Conservation (phyloP, 1,139 yeast genomes). For the Debaryomycetaceae sp. region DNA sequence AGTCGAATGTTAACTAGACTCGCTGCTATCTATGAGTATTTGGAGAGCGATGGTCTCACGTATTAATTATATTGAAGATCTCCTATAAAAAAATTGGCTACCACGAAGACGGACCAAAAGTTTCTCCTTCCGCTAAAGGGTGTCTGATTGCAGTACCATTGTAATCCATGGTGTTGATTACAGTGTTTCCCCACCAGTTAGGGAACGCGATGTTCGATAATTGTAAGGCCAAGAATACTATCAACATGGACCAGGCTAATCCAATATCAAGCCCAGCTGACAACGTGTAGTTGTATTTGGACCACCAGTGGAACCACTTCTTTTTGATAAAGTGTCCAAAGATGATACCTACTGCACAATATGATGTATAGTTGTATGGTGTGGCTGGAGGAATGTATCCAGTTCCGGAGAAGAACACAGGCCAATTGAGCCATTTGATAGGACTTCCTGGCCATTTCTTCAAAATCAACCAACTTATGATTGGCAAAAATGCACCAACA, state of each 20-base stretch:
- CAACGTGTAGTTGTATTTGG: conserved; percentile 38
- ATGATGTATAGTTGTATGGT: conserved; percentile 39
- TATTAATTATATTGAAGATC: too few species aligned
- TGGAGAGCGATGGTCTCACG: too few species aligned
- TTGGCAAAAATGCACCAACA: conserved; percentile 34
- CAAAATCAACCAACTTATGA: conserved; percentile 42
- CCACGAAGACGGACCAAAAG: not conserved
- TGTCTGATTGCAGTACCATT: conserved; percentile 14
- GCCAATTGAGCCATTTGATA: conserved; percentile 45
- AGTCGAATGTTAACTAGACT: too few species aligned
- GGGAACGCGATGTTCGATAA: conserved; percentile 33
- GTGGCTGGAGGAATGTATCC: conserved; percentile 49
- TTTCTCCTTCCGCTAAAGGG: conserved; percentile 15
- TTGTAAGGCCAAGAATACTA: conserved; percentile 55
- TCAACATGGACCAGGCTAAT: conserved; percentile 36
- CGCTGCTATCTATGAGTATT: too few species aligned
- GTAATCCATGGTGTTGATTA: conserved; percentile 29
- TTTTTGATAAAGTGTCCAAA: conserved; percentile 32
- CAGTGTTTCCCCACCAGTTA: conserved; percentile 62
- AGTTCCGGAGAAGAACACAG: conserved; percentile 47
- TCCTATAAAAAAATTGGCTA: too few species aligned
- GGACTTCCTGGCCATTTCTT: conserved; percentile 40
- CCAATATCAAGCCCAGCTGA: conserved; percentile 40
- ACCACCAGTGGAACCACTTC: conserved; percentile 45
- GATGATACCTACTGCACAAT: conserved; percentile 30